These are phyloP conservation scores for Fusarium brachygibbosum DNA, from an alignment of 2,329 filamentous ascomycete genomes.

Conservation along the genomic window DNA sequence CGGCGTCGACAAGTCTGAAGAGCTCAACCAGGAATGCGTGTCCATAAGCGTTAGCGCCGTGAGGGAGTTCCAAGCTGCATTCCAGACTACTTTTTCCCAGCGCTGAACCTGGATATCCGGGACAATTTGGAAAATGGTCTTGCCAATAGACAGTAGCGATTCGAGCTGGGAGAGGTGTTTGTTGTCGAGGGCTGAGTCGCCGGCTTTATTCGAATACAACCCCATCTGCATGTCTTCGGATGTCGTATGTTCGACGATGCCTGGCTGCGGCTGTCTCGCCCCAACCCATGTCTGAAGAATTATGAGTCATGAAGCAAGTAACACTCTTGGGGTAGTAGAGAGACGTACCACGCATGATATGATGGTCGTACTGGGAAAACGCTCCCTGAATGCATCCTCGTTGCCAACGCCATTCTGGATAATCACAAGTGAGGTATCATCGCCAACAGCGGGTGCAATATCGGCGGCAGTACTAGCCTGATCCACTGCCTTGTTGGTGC, in stretches of 20 bases:
- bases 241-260: conserved; percentile 63
- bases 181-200: conserved; percentile 52
- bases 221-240: conserved; percentile 69
- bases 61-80: conserved; percentile 72
- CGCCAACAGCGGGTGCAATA: conserved; percentile 55
- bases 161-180: conserved; percentile 58
- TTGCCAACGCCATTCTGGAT: conserved; percentile 74
- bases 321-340: fast-evolving
- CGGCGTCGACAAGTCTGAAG: conserved; percentile 59
- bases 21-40: conserved; percentile 65
- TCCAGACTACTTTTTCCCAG: conserved; percentile 73
- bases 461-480: conserved; percentile 29
- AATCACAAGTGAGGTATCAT: conserved; percentile 66
- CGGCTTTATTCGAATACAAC: conserved; percentile 58
- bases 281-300: conserved; percentile 63
- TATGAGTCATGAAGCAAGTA: background rate
- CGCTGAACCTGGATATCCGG: conserved; percentile 68
- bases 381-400: conserved; percentile 65
- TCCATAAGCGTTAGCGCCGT: conserved; percentile 68
- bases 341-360: conserved; percentile 67
- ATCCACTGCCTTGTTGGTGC: conserved; percentile 42
- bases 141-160: conserved; percentile 56
- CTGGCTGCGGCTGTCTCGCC: conserved; percentile 63
- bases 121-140: conserved; percentile 62
- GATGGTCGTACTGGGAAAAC: conserved; percentile 66